Conservation (phyloP, 1,139 yeast species). For the Lodderomyces margitis region DNA sequence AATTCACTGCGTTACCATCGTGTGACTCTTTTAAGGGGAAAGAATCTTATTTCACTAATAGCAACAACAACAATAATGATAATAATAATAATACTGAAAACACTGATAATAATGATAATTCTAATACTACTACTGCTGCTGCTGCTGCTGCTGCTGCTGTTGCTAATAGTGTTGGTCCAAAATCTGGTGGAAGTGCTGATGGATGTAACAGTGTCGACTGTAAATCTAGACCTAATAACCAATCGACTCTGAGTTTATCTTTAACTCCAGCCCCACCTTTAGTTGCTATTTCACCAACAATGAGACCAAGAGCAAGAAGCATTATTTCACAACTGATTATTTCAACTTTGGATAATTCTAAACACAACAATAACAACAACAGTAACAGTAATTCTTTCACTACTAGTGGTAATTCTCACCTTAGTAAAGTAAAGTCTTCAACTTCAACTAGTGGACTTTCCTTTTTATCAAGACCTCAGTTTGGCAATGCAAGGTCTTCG, state of each 20-base stretch:
- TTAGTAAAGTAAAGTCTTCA: background rate
- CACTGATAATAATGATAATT: too few relatives aligned
- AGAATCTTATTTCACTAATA: background rate
- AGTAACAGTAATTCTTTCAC: background rate
- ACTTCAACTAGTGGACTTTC: background rate
- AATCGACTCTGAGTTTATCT: background rate
- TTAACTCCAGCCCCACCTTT: conserved; percentile 1
- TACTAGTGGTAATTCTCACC: background rate
- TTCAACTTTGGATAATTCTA: conserved; percentile 18
- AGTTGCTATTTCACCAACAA: conserved; percentile 1
- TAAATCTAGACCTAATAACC: background rate
- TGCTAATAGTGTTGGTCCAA: too few relatives aligned
- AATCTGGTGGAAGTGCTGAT: background rate
- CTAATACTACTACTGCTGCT: too few relatives aligned
- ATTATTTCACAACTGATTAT: conserved; percentile 26
- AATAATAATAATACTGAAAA: background rate
- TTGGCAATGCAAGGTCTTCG: conserved; percentile 9
- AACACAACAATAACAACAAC: conserved; percentile 2
- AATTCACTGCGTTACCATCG: background rate
- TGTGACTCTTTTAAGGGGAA: background rate
- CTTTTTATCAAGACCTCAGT: conserved; percentile 2
- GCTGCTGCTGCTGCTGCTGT: too few relatives aligned
- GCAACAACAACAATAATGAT: background rate
- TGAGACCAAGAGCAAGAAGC: conserved; percentile 22
- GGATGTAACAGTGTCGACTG: background rate